These are phyloP conservation scores for Rhodotorula mucilaginosa DNA, from an alignment of 1,284 basidiomycete genomes.

Conservation along the genomic window DNA sequence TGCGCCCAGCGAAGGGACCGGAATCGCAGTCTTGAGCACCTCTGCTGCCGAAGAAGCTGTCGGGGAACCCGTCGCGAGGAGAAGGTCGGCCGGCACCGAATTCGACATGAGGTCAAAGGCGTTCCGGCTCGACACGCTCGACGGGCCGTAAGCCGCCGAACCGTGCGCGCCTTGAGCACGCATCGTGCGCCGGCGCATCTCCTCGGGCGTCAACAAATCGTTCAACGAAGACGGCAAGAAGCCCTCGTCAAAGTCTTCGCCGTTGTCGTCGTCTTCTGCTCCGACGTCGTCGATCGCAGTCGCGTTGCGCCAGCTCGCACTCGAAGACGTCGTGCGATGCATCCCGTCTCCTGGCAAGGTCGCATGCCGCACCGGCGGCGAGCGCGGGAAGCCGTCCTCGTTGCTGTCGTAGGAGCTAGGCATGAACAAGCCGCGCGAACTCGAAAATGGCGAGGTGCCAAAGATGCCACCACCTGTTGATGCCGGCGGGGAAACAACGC, in stretches of 20 bases:
- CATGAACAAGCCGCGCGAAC: slow-evolving; percentile 59
- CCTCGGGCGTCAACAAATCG: slow-evolving; percentile 82
- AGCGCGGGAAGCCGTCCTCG: slow-evolving; percentile 35
- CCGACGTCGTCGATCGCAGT: slow-evolving; percentile 53
- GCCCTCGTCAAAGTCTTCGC: slow-evolving; percentile 61
- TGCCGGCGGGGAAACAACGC: slow-evolving; percentile 49
- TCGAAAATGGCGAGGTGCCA: slow-evolving; percentile 55
- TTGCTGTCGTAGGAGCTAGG: slow-evolving; percentile 44
- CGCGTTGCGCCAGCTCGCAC: slow-evolving; percentile 38
- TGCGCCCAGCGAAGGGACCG: slow-evolving; percentile 1
- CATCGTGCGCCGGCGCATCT: slow-evolving; percentile 71
- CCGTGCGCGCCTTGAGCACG: slow-evolving; percentile 52
- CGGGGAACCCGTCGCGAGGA: slow-evolving; percentile 21
- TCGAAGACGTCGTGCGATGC: slow-evolving; percentile 16
- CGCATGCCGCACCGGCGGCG: slow-evolving; percentile 24
- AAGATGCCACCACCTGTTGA: slow-evolving; percentile 55
- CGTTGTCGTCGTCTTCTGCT: slow-evolving; percentile 62
- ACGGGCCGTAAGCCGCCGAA: slow-evolving; percentile 2
- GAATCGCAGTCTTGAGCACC: background rate
- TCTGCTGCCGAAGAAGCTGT: background rate
- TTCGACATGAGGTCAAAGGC: slow-evolving; percentile 13
- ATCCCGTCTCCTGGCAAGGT: slow-evolving; percentile 13
- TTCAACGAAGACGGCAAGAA: slow-evolving; percentile 79
- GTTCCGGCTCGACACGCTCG: slow-evolving; percentile 15
- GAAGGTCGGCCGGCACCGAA: slow-evolving; percentile 36